Percentiles rank a stretch among this genome's conserved stretches.
These are phyloP conservation scores for Colletotrichum lindemuthianum DNA, from an alignment of 2,329 filamentous ascomycete genomes.

Conservation along the genomic window DNA sequence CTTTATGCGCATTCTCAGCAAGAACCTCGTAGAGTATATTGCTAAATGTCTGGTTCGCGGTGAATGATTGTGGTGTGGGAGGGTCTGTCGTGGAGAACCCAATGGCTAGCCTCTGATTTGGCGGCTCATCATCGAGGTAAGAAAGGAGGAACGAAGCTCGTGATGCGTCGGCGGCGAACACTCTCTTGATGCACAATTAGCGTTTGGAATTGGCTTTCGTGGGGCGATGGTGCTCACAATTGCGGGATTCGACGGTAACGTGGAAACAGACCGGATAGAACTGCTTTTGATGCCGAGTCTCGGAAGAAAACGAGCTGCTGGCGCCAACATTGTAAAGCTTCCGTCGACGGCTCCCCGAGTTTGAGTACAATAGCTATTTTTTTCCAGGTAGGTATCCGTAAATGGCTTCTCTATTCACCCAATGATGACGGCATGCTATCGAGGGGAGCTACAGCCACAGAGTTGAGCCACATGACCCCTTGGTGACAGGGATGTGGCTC, in stretches of 20 bases:
- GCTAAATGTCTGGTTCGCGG: constrained; percentile 68
- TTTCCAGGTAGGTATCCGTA: background rate
- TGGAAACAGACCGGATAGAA: constrained; percentile 52
- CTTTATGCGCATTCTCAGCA: constrained; percentile 62
- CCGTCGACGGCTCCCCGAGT: constrained; percentile 11
- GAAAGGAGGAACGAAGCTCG: constrained; percentile 64
- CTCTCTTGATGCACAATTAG: constrained; percentile 57
- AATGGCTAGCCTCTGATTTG: constrained; percentile 63
- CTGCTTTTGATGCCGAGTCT: constrained; percentile 10
- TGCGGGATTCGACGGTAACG: constrained; percentile 60
- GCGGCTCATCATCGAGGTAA: constrained; percentile 67
- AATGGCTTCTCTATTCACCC: background rate
- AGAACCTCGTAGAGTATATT: constrained; percentile 68
- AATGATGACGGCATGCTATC: constrained; percentile 15
- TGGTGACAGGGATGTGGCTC: too few species aligned
- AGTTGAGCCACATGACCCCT: background rate
- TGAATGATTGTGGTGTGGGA: constrained; percentile 69
- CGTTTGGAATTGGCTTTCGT: background rate
- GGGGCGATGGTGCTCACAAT: constrained; percentile 57
- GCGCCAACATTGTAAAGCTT: constrained; percentile 45
- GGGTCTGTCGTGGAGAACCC: constrained; percentile 68
- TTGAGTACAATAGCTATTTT: background rate
- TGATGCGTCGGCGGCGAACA: constrained; percentile 59
- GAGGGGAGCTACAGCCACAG: constrained; percentile 15
- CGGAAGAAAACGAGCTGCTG: constrained; percentile 40